These are phyloP conservation scores for Vitis amurensis DNA, from an alignment of 164 flowering plant species.

Conservation along the genomic window DNA sequence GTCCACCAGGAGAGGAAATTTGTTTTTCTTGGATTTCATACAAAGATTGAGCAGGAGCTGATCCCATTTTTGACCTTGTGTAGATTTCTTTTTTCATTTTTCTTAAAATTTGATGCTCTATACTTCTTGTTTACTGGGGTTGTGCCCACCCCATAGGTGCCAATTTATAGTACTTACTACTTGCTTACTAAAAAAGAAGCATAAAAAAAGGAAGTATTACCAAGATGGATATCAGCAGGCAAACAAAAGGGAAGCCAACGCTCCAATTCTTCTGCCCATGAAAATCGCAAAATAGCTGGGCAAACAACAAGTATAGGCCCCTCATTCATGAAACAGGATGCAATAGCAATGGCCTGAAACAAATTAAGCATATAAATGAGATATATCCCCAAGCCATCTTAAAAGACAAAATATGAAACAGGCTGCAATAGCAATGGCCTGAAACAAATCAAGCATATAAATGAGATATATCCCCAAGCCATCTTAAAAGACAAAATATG, in stretches of 20 bases:
- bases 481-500: slow-evolving; percentile 14
- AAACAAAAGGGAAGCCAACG: slow-evolving; percentile 88
- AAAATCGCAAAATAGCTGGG: slow-evolving; percentile 85
- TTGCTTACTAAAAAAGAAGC: too few relatives aligned
- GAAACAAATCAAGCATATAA: slow-evolving; percentile 16
- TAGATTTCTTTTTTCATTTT: too few relatives aligned
- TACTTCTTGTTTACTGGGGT: too few relatives aligned
- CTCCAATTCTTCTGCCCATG: slow-evolving; percentile 99
- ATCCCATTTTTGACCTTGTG: too few relatives aligned
- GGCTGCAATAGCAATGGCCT: slow-evolving; percentile 93
- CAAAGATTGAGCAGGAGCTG: too few relatives aligned
- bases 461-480: not conserved
- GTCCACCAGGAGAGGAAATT: too few relatives aligned
- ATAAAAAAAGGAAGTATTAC: slow-evolving; percentile 28
- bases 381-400: not conserved
- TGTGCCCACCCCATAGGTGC: too few relatives aligned
- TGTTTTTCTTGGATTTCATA: too few relatives aligned
- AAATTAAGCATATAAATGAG: slow-evolving; percentile 3
- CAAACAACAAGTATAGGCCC: slow-evolving; percentile 92
- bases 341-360: slow-evolving; percentile 90
- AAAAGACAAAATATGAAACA: slow-evolving; percentile 46
- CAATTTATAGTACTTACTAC: too few relatives aligned
- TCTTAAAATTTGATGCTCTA: too few relatives aligned
- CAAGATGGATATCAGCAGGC: slow-evolving; percentile 90
- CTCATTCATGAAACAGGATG: slow-evolving; percentile 78